Base-by-base conservation (phyloP, 2,329 filamentous ascomycete species). In the Pestalotiopsis fici region DNA sequence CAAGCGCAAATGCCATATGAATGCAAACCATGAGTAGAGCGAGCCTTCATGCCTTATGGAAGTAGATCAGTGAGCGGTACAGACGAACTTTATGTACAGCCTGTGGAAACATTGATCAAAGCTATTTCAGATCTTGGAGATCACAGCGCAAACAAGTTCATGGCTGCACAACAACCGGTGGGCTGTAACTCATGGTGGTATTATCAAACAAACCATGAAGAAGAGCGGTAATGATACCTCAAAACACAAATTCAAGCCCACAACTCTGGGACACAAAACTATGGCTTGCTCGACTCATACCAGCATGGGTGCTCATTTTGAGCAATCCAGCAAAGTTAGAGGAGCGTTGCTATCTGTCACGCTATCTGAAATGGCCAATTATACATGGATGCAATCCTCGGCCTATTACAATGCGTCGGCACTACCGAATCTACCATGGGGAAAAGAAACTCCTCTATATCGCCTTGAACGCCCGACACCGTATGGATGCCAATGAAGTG, bases 391-490 rank as follows among this genome's bases (percentile, higher is more conserved):
- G 31, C 7, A 13, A 60, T 37, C 57, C 21, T 60, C 31, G 5
- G 23, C 28, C 31, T 37, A 60, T 15, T 13, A 60, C 6, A 31
- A 37, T 31, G 31, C 28, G 21, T 27, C 11, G 57, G 31, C 28
- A 31, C 57, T 9, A 12, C 11, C n/a, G 25, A 15, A n/a, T 21
- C 57, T 27, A 21, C 27, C 57, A 35, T 31, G 57, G 43, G 21
- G 23, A 23, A 50, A 50, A 50, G 37, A 21, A 37, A 60, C 31
- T 37, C 57, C 57, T 21, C 15, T 54, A 50, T 50, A 35, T 50
- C 60, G 60, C 60, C 37, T 43, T 54, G 37, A 63, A 63, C 60
- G 60, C 60, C 60, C 43, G 21, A 63, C 43, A 50, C 60, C 60
- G 28, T 60, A 13, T 60, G 18, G 57, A 60, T 60, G 57, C 57